These are phyloP conservation scores for Chaetomiaceae sp. DNA, from an alignment of 2,329 filamentous ascomycete genomes.

Conservation along the genomic window DNA sequence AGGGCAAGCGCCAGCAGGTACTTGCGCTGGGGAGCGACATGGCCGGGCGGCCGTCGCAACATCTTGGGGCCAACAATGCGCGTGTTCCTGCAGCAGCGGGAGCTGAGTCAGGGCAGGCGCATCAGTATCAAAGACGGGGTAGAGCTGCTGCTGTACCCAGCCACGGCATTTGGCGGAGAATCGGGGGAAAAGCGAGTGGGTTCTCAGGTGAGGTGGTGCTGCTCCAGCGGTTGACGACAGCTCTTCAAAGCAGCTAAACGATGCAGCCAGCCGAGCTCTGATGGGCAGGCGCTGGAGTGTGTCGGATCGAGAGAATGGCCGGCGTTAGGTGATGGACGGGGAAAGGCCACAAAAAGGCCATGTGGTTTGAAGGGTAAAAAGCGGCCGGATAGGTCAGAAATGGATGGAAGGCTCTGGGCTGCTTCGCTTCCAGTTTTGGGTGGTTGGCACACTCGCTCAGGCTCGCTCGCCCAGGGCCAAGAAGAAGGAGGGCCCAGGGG, in stretches of 20 bases:
- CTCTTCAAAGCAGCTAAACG: no score
- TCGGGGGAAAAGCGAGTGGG: slow-evolving; percentile 1
- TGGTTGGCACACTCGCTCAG: slow-evolving; percentile 18
- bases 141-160: slow-evolving; percentile 2
- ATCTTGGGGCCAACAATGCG: slow-evolving; percentile 38
- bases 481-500: no score
- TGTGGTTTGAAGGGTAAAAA: slow-evolving; percentile 14
- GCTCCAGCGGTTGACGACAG: no score
- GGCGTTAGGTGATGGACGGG: no score
- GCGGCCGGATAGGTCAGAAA: slow-evolving; percentile 21
- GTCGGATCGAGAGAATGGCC: no score
- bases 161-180: slow-evolving; percentile 3
- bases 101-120: slow-evolving; percentile 17
- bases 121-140: slow-evolving; percentile 19
- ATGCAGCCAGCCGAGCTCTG: no score
- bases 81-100: slow-evolving; percentile 8
- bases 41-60: slow-evolving; percentile 59
- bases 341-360: slow-evolving; percentile 12
- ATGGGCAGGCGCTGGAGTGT: neutral
- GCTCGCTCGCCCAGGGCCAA: no score
- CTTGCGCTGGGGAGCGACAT: slow-evolving; percentile 43
- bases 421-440: neutral
- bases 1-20: slow-evolving; percentile 51
- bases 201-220: neutral
- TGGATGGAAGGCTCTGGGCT: slow-evolving; percentile 15